These are phyloP conservation scores for Auricularia cornea DNA, from an alignment of 768 basidiomycete genomes.

Conservation along the genomic window DNA sequence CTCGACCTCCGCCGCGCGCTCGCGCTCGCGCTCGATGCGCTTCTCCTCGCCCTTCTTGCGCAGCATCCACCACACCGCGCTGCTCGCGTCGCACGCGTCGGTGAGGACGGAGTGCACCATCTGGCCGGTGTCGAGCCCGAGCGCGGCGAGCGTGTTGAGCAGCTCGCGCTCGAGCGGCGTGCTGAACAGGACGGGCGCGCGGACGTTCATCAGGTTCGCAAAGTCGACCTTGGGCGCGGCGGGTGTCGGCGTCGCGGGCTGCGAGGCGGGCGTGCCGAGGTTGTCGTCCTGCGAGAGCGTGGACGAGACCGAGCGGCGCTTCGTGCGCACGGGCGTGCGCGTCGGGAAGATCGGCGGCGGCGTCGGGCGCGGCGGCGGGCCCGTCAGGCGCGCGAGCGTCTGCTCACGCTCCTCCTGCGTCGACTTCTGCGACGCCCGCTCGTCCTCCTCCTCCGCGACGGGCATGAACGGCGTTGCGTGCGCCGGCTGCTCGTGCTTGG, in stretches of 20 bases:
- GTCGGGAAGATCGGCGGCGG: slow-evolving; percentile 55
- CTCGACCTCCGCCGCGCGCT: slow-evolving; percentile 1
- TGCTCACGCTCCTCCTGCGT: neutral
- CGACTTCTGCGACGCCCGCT: neutral
- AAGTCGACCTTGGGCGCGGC: slow-evolving; percentile 46
- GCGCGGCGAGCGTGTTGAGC: slow-evolving; percentile 57
- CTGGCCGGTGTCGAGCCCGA: slow-evolving; percentile 92
- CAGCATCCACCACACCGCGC: slow-evolving; percentile 96
- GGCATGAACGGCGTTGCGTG: neutral
- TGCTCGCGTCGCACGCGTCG: slow-evolving; percentile 86
- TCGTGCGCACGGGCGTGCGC: slow-evolving; percentile 90
- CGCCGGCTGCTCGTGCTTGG: neutral
- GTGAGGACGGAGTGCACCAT: slow-evolving; percentile 88
- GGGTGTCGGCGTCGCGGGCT: slow-evolving; percentile 24
- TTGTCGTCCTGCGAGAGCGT: slow-evolving; percentile 41
- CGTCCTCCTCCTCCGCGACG: neutral
- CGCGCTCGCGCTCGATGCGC: slow-evolving; percentile 22
- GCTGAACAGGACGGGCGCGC: slow-evolving; percentile 78
- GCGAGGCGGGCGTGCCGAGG: slow-evolving; percentile 41
- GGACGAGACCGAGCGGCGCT: slow-evolving; percentile 90
- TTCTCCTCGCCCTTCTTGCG: slow-evolving; percentile 70
- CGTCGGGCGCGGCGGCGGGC: neutral
- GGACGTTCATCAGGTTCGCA: slow-evolving; percentile 50
- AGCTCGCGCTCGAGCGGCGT: slow-evolving; percentile 74
- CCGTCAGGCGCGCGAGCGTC: neutral